phyloP scores from a whole-genome alignment of 495 filamentous ascomycete species.

The Penicillium turbatum region DNA sequence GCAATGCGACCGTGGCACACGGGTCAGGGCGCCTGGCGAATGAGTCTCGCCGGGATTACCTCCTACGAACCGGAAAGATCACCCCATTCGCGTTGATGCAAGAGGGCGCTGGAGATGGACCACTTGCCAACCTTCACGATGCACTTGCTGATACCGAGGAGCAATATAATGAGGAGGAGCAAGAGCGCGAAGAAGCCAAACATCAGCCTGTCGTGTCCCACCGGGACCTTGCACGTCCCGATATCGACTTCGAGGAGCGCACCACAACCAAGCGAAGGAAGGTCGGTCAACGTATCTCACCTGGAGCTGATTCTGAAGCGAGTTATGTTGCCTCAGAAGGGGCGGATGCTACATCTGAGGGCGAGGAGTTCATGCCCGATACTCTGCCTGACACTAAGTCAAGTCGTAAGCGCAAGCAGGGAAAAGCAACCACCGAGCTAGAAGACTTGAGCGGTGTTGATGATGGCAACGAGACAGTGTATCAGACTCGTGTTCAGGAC shows the following conservation, averaged over 20 bases:
- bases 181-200: constrained; percentile 40
- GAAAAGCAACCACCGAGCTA: constrained; percentile 41
- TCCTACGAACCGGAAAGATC: constrained; percentile 95
- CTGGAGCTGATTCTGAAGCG: constrained; percentile 41
- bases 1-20: constrained; percentile 32
- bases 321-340: constrained; percentile 38
- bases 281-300: constrained; percentile 28
- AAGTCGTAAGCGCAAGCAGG: constrained; percentile 39
- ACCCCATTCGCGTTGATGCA: constrained; percentile 82
- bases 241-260: constrained; percentile 58
- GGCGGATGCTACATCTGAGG: constrained; percentile 27
- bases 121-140: constrained; percentile 60
- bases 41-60: constrained; percentile 80
- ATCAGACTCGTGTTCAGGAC: constrained; percentile 66
- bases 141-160: constrained; percentile 75
- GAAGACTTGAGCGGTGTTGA: constrained; percentile 76
- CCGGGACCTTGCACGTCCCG: constrained; percentile 74
- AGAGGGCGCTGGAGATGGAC: constrained; percentile 47
- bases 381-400: constrained; percentile 26
- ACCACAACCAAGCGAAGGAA: constrained; percentile 41
- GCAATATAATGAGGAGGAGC: constrained; percentile 52
- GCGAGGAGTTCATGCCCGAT: constrained; percentile 35
- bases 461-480: constrained; percentile 84
- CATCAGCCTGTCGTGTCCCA: constrained; percentile 60
- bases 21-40: constrained; percentile 60